These are phyloP conservation scores for Collybiopsis confluens DNA, from an alignment of 768 basidiomycete genomes.

Conservation along the genomic window DNA sequence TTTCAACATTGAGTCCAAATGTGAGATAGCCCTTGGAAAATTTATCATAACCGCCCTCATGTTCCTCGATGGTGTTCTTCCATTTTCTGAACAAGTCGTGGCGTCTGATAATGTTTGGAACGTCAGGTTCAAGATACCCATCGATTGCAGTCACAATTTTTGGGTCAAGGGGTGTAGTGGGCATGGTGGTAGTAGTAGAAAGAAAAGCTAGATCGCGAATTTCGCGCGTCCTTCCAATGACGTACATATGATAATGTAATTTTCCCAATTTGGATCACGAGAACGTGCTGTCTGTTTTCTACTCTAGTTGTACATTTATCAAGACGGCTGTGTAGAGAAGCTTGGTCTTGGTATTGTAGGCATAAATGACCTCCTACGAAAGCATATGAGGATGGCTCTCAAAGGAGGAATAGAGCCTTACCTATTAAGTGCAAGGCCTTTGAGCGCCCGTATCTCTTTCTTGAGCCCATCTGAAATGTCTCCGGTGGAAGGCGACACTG, in stretches of 20 bases:
- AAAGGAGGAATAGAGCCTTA: constrained; percentile 24
- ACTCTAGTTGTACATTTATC: background rate
- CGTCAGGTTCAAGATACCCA: constrained; percentile 69
- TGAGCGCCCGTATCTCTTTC: constrained; percentile 71
- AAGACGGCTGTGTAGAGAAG: background rate
- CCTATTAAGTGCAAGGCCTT: constrained; percentile 77
- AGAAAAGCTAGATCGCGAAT: background rate
- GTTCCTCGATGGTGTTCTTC: constrained; percentile 68
- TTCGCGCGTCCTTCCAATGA: background rate
- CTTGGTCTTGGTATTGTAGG: constrained; percentile 10
- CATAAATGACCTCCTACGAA: constrained; percentile 25
- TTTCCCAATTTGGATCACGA: background rate
- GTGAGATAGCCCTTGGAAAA: constrained; percentile 79
- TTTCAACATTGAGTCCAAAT: constrained; percentile 72
- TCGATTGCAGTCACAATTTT: constrained; percentile 61
- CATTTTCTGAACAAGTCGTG: constrained; percentile 67
- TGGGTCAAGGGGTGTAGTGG: constrained; percentile 46
- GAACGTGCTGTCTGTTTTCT: too few species aligned
- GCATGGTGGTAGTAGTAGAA: constrained; percentile 30
- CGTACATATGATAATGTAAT: background rate
- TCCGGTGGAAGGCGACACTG: constrained; percentile 16
- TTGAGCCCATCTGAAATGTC: constrained; percentile 66
- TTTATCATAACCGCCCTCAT: constrained; percentile 81
- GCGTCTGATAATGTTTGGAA: constrained; percentile 64
- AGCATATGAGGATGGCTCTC: background rate